Evolutionary conservation across 2,329 filamentous ascomycete species (phyloP), one percentile per base, ranked within the genome.

Genomic region (Neopestalotiopsis sp.): DNA sequence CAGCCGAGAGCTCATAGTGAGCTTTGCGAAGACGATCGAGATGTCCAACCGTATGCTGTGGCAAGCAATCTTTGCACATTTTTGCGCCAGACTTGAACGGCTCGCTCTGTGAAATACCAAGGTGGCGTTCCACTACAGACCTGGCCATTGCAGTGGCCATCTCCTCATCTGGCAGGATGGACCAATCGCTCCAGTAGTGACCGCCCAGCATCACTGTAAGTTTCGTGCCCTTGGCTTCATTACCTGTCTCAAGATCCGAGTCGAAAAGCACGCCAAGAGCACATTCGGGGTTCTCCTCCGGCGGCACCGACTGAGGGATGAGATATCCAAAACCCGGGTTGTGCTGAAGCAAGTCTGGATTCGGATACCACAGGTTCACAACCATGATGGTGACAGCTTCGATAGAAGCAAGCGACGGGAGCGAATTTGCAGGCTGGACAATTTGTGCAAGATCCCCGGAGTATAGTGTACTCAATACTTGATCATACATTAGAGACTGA

Each of bases 181-280:
- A 76, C 83, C 86, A 90, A 69, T 84, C 87, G 78, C 94, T 86
- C 94, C 94, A 98, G 88, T 93, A 94, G 81, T 98, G 94, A 1
- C 96, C 96, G 69, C 96, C 96, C 68, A 99, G 84, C 90, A 99
- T 97, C 74, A 98, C 93, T 17, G 95, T 97, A 66, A 98, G 81
- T 79, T 97, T 97, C 14, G 94, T 97, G 30, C 93, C 94, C 0
- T 79, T 76, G 67, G 73, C 66, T 32, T 75, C 74, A 65, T 79
- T 69, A 20, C 65, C 69, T 13, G 69, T 69, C 32, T 80, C 77
- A 20, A 88, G 87, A 71, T 94, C 90, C 2, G 91, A 93, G 80
- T 97, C 94, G 80, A 98, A 98, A 70, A 98, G 92, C 66, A 98
- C 95, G 71, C 96, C 96, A 5, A 99, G 89, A 0, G 92, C 93